These are phyloP conservation scores for Penicillium odoratum DNA, from an alignment of 495 filamentous ascomycete species.

Conservation along the genomic window DNA sequence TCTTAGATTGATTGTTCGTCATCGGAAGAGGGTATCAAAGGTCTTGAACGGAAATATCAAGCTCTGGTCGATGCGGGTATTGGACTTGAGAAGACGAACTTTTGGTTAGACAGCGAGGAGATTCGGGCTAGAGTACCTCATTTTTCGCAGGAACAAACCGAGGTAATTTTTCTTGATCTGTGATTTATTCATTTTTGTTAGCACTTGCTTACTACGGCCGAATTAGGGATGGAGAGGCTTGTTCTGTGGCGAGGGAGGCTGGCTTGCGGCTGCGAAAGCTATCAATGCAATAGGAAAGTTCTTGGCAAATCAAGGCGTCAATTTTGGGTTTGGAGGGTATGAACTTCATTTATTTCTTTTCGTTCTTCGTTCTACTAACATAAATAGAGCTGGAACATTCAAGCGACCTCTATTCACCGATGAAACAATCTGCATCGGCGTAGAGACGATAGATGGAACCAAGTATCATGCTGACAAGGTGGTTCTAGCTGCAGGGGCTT, in stretches of 20 bases:
- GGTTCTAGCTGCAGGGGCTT: conserved; percentile 38
- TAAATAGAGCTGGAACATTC: conserved; percentile 18
- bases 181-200: not conserved
- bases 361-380: not conserved
- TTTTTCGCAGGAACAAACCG: conserved; percentile 17
- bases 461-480: conserved; percentile 38
- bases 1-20: conserved; percentile 24
- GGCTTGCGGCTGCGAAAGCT: conserved; percentile 24
- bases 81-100: conserved; percentile 20
- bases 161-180: conserved; percentile 6
- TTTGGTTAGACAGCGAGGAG: conserved; percentile 15
- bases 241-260: conserved; percentile 21
- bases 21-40: conserved; percentile 17
- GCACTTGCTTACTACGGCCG: not conserved
- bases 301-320: conserved; percentile 15
- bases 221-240: conserved; percentile 20
- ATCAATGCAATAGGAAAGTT: conserved; percentile 22
- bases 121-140: conserved; percentile 11
- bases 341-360: not conserved
- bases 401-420: conserved; percentile 18
- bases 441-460: conserved; percentile 34
- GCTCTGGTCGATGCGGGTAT: conserved; percentile 17
- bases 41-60: conserved; percentile 14
- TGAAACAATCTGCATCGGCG: conserved; percentile 25
- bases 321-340: conserved; percentile 21